Evolutionary conservation across 495 filamentous ascomycete genomes (phyloP).

Genomic region (Cercophora scortea): DNA sequence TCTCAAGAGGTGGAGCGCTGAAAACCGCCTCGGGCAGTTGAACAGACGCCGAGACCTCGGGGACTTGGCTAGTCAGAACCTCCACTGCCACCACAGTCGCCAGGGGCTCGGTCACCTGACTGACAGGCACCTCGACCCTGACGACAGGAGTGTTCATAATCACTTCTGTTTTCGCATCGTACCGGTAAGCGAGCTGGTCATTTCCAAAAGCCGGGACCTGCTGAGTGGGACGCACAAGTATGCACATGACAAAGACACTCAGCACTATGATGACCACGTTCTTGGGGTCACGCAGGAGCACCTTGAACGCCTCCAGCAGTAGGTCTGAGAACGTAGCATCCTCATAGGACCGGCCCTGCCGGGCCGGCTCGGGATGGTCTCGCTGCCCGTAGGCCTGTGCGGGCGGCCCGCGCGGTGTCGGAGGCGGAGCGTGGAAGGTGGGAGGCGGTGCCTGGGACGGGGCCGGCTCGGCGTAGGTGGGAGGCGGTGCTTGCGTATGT

Average conservation of each 20-base stretch:
- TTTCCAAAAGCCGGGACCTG: slow-evolving; percentile 3
- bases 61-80: no score
- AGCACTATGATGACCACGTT: slow-evolving; percentile 64
- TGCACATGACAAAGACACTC: slow-evolving; percentile 49
- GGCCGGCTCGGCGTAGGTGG: not conserved
- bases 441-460: slow-evolving; percentile 15
- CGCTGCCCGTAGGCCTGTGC: slow-evolving; percentile 11
- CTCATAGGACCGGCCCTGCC: slow-evolving; percentile 13
- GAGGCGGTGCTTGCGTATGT: not conserved
- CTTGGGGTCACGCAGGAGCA: slow-evolving; percentile 59
- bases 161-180: not conserved
- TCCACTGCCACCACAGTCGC: no score
- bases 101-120: no score
- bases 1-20: no score
- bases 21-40: no score
- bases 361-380: slow-evolving; percentile 1
- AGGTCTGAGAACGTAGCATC: slow-evolving; percentile 48
- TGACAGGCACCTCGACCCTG: not conserved
- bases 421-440: slow-evolving; percentile 13
- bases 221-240: slow-evolving; percentile 24
- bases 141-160: not conserved
- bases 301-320: slow-evolving; percentile 58
- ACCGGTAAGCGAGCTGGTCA: slow-evolving; percentile 1
- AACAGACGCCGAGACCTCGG: no score
- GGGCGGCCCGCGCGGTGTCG: slow-evolving; percentile 16